A percentile compares a stretch with the other conserved stretches of the same genome.
phyloP scores from a whole-genome alignment of 1,284 basidiomycete species.

The Cutaneotrichosporon spelunceum region DNA sequence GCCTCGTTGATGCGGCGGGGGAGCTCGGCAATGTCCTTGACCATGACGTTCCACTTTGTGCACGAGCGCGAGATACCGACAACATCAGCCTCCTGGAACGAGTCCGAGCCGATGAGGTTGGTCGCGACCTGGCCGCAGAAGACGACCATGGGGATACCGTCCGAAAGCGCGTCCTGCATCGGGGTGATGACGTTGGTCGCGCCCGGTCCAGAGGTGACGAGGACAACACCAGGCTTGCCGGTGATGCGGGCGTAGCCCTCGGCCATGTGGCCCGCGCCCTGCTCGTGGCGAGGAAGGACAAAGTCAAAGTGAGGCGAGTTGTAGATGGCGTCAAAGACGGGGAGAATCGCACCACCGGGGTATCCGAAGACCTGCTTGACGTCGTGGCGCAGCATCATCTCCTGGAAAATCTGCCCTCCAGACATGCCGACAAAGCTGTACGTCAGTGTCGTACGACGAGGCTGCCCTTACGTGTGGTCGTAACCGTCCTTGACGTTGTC shows the following conservation, averaged over 20 bases:
- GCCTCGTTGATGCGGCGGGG: constrained; percentile 97
- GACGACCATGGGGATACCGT: constrained; percentile 91
- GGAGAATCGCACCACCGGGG: constrained; percentile 94
- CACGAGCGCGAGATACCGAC: constrained; percentile 94
- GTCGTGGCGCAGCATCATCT: constrained; percentile 97
- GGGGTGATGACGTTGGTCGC: constrained; percentile 97
- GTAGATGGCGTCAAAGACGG: constrained; percentile 98
- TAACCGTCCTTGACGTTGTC: constrained; percentile 24
- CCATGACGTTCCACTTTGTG: constrained; percentile 99
- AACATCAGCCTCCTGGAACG: constrained; percentile 97
- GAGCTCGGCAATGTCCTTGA: constrained; percentile 93
- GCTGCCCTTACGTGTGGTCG: constrained; percentile 45
- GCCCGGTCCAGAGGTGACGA: constrained; percentile 96
- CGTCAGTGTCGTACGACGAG: constrained; percentile 7
- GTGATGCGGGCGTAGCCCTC: constrained; percentile 97
- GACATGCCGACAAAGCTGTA: constrained; percentile 84
- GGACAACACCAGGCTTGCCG: constrained; percentile 94
- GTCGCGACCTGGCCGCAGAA: constrained; percentile 98
- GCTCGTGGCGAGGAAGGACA: constrained; percentile 92
- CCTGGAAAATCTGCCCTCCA: constrained; percentile 96
- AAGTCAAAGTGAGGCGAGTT: constrained; percentile 95
- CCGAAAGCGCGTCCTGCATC: constrained; percentile 95
- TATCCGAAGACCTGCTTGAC: constrained; percentile 98
- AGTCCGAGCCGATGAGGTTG: constrained; percentile 93
- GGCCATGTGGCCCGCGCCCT: constrained; percentile 98